Base-by-base conservation (phyloP, 805 yeast species). In the Huiozyma naganishii region DNA sequence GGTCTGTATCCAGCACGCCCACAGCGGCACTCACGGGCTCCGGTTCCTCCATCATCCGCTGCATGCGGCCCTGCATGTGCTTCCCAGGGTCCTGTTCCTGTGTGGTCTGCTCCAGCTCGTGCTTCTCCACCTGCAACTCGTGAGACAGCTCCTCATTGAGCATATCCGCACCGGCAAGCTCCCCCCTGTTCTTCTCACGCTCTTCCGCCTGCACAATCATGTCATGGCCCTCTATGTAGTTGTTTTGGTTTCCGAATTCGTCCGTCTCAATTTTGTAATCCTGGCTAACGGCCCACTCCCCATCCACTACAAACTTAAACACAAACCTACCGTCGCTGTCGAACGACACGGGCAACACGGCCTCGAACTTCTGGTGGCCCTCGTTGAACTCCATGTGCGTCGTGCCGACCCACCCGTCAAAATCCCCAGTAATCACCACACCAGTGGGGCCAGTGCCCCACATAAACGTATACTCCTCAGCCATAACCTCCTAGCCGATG, bases 401-500 rank as follows among this genome's bases (percentile, higher is more conserved):
- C 1, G 76, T 60, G 46, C 76, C 72, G 35, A 71, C 53, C 89
- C 89, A 81, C 55, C 74, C 68, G 55, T 79, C 84, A 54, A 80
- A 80, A 41, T 77, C 71, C 47, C 89, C 89, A 28, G 88, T 80
- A 41, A 81, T 75, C 48, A 72, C 66, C 44, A 82, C 88, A 30
- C 33, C n/a, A 29, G 69, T 67, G 10, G 74, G 74, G 43, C 84
- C 82, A n/a, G 59, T 52, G 39, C 73, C 70, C 73, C 74, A 61
- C 13, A 43, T 52, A 44, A 62, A 59, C 11, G 55, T 54, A 41
- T 57, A 56, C 23, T n/a, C 32, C 32, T 41, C 44, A 27, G 44
- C 36, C 44, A 41, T 41, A 7, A 12, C n/a, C 34, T n/a, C 29
- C 27, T 17, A 17, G 4, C 23, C 23, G 23, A 27, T 32, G 36